A percentile compares a stretch with the other conserved stretches of the same genome.
Evolutionary conservation across 345 rosid species (phyloP).

Genomic region (Euphorbia peplus): DNA sequence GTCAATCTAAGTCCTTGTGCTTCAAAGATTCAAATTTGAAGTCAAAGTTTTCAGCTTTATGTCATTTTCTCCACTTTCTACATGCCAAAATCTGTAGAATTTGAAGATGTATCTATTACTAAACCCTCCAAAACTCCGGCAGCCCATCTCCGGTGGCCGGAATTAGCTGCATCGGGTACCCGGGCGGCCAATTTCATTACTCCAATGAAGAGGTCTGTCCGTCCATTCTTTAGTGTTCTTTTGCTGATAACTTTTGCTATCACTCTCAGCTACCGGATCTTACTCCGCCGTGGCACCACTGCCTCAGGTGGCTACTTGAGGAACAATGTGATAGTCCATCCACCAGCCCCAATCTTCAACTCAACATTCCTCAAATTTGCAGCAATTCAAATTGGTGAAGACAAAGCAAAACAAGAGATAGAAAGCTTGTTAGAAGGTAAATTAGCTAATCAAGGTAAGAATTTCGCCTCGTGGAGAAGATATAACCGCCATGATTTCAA

Average conservation of each 20-base stretch:
- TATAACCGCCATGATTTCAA: constrained; percentile 35
- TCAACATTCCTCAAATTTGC: constrained; percentile 68
- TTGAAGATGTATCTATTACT: constrained; percentile 36
- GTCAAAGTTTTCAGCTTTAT: too few relatives aligned
- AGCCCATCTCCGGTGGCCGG: constrained; percentile 12
- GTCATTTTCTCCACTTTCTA: background rate
- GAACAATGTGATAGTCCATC: constrained; percentile 16
- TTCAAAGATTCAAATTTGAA: background rate
- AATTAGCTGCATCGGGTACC: constrained; percentile 21
- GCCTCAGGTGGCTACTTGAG: constrained; percentile 5
- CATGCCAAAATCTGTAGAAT: constrained; percentile 16
- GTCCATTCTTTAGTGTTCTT: constrained; percentile 56
- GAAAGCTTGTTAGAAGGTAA: constrained; percentile 59
- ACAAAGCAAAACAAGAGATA: constrained; percentile 49
- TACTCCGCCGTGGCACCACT: constrained; percentile 29
- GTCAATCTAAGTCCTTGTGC: background rate
- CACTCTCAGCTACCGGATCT: constrained; percentile 49
- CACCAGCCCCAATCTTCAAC: constrained; percentile 43
- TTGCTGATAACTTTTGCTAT: constrained; percentile 51
- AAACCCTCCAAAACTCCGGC: constrained; percentile 19
- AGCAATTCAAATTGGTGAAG: constrained; percentile 57
- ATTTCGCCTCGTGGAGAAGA: constrained; percentile 44
- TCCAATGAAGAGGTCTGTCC: constrained; percentile 68
- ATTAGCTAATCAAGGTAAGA: constrained; percentile 47
- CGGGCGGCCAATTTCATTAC: constrained; percentile 9